Evolutionary conservation across 192 early-diverging fungal species (phyloP), one percentile per base, ranked within the genome.

Genomic region (Dimargaris xerosporica): DNA sequence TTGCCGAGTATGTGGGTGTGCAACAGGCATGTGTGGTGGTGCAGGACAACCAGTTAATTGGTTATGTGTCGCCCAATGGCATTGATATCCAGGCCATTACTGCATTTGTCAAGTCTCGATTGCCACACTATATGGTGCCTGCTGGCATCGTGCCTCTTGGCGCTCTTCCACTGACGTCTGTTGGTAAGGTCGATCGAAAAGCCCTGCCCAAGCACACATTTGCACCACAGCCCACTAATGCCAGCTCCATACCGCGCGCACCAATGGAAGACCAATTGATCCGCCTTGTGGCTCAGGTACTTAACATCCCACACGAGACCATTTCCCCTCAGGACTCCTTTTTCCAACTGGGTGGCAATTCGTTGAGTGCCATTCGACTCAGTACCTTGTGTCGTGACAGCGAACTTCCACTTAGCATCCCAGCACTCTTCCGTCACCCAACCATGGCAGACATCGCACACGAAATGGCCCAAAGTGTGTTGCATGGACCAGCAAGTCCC

Each of bases 21-120:
- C 15, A 26, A 0, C 46, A 47, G 26, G 70, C 44, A 7, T 55
- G 61, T 26, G 74, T 76, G 0, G 19, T 75, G 13, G 65, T 68
- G 5, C 44, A 64, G 11, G 58, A 61, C 30, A 44, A 51, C 0
- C 16, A 43, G 21, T 17, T 60, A n/a, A 25, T 25, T 21, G 58
- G 28, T 1, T 60, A 25, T 28, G 39, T 41, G 0, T 25, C 29
- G 28, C 54, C 54, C 5, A 26, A 1, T 12, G 7, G 26, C 10
- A 1, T 6, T n/a, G 28, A 26, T 34, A 34, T 29, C 6, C 28
- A 19, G 1, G 34, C n/a, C 29, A 29, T 29, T 19, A 26, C 11
- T 23, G 25, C 28, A 30, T 56, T 34, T 29, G 6, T 34, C 5
- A 10, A 26, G 23, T 17, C 28, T 2, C 25, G 28, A 1, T 19